A percentile compares a stretch with the other conserved stretches of the same genome.
phyloP scores from a whole-genome alignment of 2,329 filamentous ascomycete genomes.

The Arthrobotrys sphaeroides region DNA sequence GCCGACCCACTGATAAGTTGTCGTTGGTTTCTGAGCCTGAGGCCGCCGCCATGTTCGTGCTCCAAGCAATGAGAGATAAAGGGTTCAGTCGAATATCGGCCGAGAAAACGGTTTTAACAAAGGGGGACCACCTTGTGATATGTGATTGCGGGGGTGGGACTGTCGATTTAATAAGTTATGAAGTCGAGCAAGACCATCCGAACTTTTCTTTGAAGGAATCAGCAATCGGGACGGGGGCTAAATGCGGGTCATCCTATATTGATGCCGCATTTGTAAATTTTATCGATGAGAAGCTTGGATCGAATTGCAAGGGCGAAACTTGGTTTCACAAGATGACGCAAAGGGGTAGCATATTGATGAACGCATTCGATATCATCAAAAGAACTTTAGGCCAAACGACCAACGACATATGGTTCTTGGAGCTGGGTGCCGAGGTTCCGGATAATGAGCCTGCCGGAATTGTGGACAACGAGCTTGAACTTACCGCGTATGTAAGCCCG shows the following conservation, averaged over 20 bases:
- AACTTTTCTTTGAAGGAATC: conserved; percentile 36
- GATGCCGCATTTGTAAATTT: conserved; percentile 45
- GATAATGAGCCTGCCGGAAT: conserved; percentile 47
- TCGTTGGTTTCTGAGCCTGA: conserved; percentile 26
- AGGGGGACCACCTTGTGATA: conserved; percentile 49
- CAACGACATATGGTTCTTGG: conserved; percentile 1
- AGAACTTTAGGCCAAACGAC: conserved; percentile 34
- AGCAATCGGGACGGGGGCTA: conserved; percentile 41
- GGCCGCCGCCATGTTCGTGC: conserved; percentile 17
- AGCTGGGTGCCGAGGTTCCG: conserved; percentile 22
- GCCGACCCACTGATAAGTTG: not conserved
- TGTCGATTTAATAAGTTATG: conserved; percentile 51
- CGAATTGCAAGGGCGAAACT: not conserved
- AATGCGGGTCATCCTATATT: conserved; percentile 52
- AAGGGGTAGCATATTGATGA: conserved; percentile 39
- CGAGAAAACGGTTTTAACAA: not conserved
- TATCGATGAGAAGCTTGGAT: conserved; percentile 13
- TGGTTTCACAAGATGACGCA: conserved; percentile 15
- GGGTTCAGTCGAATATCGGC: not conserved
- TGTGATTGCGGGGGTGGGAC: conserved; percentile 54
- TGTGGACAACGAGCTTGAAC: conserved; percentile 27
- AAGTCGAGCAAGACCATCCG: conserved; percentile 26
- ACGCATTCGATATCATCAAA: conserved; percentile 42
- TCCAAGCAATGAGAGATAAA: conserved; percentile 4
- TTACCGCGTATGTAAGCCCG: not conserved